Evolutionary conservation across 129 eudicot genomes (phyloP), one percentile per base, ranked within the genome.

Genomic region (Sambucus nigra): DNA sequence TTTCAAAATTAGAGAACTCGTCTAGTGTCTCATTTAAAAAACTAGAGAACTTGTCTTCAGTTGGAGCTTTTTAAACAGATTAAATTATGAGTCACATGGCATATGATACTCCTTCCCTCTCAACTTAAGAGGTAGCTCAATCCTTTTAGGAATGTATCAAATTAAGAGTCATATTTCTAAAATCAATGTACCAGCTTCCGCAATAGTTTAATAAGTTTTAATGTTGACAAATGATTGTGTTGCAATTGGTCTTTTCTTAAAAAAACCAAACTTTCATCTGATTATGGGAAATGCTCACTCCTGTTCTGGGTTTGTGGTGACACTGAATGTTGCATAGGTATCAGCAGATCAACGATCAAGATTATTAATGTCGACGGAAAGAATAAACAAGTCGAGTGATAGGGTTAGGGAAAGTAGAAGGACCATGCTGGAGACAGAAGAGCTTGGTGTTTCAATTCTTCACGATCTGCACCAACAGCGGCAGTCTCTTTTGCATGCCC

Each of bases 371-470:
- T 77, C 91, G 41, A 77, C 85, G 0, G 91, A 81, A 61, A 77
- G 84, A 70, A 51, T 81, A 35, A 69, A 73, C 59, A 71, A 73
- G 45, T 66, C 91, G 1, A 81, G 81, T 65, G 91, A 81, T 64
- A 73, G 81, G 55, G 77, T 81, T 27, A 70, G 76, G 47, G 81
- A 81, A 46, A 81, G 91, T 49, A 77, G 91, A 66, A 74, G 68
- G 72, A 74, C 81, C 35, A 74, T 75, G 77, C 73, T 81, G 71
- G 91, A 81, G 62, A 77, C 91, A 1, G 91, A 81, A 69, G 81
- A 81, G 66, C 76, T 77, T 19, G 91, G 84, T 23, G 84, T 73
- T 50, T 77, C 81, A 21, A 80, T 81, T 73, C 79, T 81, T 60
- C 74, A 77, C 57, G 81, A 81, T 77, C 71, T 81, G 69, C 81